Evolutionary conservation across 2,329 filamentous ascomycete genomes (phyloP).

Genomic region (Cucurbitaria berberidis): DNA sequence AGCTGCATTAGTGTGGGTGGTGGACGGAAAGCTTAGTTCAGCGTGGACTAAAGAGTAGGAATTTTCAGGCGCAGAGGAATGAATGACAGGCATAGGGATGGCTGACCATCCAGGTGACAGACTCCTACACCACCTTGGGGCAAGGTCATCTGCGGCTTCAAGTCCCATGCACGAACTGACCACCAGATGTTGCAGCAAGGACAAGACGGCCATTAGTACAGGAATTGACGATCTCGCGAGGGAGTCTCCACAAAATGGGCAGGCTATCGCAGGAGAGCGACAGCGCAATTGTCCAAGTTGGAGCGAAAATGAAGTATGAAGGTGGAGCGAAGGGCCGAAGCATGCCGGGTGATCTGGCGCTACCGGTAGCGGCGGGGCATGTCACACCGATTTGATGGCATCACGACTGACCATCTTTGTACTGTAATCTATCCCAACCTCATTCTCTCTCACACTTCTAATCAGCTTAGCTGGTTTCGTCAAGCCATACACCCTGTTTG

Average conservation of each 20-base stretch:
- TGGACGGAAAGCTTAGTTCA: constrained; percentile 46
- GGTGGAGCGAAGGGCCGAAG: constrained; percentile 21
- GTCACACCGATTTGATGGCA: constrained; percentile 20
- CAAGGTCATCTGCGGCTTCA: constrained; percentile 36
- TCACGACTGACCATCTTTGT: constrained; percentile 22
- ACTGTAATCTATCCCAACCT: constrained; percentile 31
- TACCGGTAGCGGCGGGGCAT: constrained; percentile 26
- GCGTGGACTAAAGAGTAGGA: constrained; percentile 34
- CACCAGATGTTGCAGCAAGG: constrained; percentile 31
- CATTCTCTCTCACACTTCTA: constrained; percentile 21
- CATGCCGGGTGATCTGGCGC: constrained; percentile 1
- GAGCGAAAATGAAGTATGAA: constrained; percentile 8
- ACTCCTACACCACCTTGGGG: constrained; percentile 28
- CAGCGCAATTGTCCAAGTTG: constrained; percentile 23
- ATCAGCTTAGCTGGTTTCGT: constrained; percentile 23
- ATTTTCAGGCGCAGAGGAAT: constrained; percentile 38
- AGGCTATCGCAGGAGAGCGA: constrained; percentile 19
- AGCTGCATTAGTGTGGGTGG: constrained; percentile 42
- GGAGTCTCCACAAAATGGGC: constrained; percentile 17
- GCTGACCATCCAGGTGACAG: constrained; percentile 33
- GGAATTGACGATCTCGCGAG: constrained; percentile 41
- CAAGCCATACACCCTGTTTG: constrained; percentile 23
- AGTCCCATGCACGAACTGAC: constrained; percentile 36
- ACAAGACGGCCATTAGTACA: constrained; percentile 39
- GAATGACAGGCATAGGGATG: constrained; percentile 42